Evolutionary conservation across 257 asterid species (phyloP).

Genomic region (Nicotiana otophora): DNA sequence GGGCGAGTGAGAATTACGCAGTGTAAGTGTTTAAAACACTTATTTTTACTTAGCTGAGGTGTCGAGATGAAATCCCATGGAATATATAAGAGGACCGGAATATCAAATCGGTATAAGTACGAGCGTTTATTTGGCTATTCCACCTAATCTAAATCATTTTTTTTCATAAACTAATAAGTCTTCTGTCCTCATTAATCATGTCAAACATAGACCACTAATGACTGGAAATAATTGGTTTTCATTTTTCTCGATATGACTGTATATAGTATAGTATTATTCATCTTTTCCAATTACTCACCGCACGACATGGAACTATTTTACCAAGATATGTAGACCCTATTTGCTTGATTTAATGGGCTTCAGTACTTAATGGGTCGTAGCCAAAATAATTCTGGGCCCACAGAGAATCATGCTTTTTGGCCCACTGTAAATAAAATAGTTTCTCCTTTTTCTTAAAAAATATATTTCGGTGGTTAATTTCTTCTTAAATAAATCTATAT

Average conservation of each 20-base stretch:
- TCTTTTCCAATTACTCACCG: neutral
- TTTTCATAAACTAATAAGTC: too few relatives aligned
- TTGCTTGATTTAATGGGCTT: neutral
- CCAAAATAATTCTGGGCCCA: neutral
- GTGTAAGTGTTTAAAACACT: too few relatives aligned
- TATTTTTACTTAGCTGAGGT: too few relatives aligned
- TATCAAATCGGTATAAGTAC: too few relatives aligned
- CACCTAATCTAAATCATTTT: too few relatives aligned
- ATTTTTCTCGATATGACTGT: too few relatives aligned
- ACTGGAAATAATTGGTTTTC: too few relatives aligned
- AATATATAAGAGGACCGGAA: too few relatives aligned
- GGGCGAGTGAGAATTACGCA: too few relatives aligned
- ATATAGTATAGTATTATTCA: neutral
- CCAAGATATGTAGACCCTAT: neutral
- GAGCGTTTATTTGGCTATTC: too few relatives aligned
- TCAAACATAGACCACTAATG: neutral
- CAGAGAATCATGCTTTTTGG: neutral
- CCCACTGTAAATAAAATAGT: neutral
- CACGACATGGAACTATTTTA: neutral
- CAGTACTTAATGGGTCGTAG: neutral
- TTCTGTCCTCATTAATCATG: too few relatives aligned
- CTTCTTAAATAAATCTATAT: neutral
- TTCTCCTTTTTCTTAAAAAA: neutral
- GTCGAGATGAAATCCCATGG: too few relatives aligned
- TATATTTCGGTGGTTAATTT: neutral